These are phyloP conservation scores for Pseudognaphalium luteoalbum DNA, from an alignment of 129 eudicot species.

Conservation along the genomic window DNA sequence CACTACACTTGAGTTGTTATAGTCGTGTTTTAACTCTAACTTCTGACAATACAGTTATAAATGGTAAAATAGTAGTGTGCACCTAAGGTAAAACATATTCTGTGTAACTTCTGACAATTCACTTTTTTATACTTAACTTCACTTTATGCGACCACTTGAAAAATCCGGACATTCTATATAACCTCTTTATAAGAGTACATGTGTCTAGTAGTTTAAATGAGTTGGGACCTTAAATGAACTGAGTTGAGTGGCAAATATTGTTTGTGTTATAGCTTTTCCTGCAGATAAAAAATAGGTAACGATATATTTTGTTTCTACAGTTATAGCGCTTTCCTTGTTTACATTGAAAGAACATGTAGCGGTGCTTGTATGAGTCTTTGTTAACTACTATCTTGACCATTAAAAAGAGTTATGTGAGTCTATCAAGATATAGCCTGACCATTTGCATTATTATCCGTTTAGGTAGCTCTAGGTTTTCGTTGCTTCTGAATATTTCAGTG, in stretches of 20 bases:
- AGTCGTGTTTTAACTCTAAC: background rate
- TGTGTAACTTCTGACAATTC: background rate
- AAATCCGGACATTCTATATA: background rate
- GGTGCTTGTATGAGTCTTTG: background rate
- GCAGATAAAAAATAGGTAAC: background rate
- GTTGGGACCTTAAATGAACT: conserved; percentile 11
- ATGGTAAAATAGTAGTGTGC: background rate
- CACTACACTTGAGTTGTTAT: background rate
- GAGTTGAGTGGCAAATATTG: background rate
- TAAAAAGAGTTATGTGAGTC: background rate
- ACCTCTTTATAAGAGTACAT: background rate
- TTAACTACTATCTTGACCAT: background rate
- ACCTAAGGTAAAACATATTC: background rate
- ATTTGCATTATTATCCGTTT: background rate
- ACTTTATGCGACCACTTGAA: background rate
- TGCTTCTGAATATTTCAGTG: background rate
- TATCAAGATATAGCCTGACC: background rate
- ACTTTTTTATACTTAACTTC: background rate
- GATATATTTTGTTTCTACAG: background rate
- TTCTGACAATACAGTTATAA: background rate
- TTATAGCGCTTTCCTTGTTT: background rate
- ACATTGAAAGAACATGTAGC: background rate
- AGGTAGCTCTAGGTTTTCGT: too few species aligned
- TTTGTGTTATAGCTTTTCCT: background rate
- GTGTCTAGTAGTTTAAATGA: background rate